Conservation (phyloP, 352 stramenopile genomes). For the Pythium brachiatum region DNA sequence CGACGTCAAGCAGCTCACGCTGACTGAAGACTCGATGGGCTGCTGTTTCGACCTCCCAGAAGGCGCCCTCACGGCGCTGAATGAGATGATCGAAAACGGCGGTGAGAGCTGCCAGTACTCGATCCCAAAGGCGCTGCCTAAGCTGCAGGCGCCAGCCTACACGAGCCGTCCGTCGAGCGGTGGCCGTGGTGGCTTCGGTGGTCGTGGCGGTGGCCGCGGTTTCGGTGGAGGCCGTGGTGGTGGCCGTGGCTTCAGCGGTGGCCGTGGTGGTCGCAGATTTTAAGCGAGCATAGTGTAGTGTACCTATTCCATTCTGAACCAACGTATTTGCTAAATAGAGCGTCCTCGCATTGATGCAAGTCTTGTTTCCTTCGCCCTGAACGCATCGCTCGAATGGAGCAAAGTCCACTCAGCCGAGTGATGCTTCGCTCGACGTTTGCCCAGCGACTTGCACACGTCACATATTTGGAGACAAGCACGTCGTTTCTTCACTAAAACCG, state of each 20-base stretch:
- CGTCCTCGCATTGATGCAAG: neutral
- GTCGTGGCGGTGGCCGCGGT: constrained; percentile 38
- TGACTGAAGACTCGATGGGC: constrained; percentile 85
- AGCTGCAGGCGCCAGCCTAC: constrained; percentile 71
- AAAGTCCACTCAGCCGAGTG: too few relatives aligned
- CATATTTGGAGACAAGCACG: neutral
- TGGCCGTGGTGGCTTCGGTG: constrained; percentile 29
- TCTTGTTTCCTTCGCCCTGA: constrained; percentile 8
- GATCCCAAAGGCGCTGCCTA: constrained; percentile 71
- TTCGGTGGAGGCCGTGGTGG: constrained; percentile 35
- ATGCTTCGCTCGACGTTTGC: too few relatives aligned
- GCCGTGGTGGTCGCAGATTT: constrained; percentile 24
- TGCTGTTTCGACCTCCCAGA: constrained; percentile 91
- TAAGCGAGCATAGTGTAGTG: constrained; percentile 12
- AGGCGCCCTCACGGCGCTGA: constrained; percentile 53
- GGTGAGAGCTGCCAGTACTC: constrained; percentile 67
- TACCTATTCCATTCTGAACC: constrained; percentile 2
- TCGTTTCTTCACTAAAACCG: too few relatives aligned
- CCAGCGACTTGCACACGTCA: neutral
- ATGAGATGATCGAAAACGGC: constrained; percentile 74
- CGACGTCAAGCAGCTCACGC: constrained; percentile 88
- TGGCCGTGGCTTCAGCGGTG: constrained; percentile 28
- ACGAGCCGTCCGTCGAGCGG: constrained; percentile 36
- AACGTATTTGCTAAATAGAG: constrained; percentile 21
- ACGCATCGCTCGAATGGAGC: too few relatives aligned